phyloP scores from a whole-genome alignment of 2,329 filamentous ascomycete genomes.

The Acrocalymma vagum region DNA sequence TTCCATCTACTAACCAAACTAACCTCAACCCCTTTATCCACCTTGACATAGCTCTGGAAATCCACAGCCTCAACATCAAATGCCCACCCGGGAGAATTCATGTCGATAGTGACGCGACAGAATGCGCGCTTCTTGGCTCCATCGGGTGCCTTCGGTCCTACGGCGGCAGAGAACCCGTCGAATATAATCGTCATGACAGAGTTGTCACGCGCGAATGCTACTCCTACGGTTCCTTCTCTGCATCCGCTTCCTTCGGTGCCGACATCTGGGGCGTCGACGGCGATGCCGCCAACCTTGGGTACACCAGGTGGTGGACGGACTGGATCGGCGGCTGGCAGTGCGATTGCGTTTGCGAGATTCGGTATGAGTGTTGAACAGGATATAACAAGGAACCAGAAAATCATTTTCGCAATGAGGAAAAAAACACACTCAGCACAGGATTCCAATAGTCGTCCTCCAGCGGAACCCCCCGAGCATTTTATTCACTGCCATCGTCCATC shows the following conservation, averaged over 20 bases:
- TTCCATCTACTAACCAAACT: slow-evolving; percentile 39
- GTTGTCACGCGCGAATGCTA: slow-evolving; percentile 27
- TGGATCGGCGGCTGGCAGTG: slow-evolving; percentile 4
- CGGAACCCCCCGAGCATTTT: no score
- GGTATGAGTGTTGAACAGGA: no score
- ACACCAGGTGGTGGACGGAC: slow-evolving; percentile 21
- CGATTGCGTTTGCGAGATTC: no score
- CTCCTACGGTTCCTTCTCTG: slow-evolving; percentile 26
- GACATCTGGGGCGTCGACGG: slow-evolving; percentile 21
- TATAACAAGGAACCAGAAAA: no score
- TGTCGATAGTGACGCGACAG: slow-evolving; percentile 32
- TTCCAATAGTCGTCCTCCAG: no score
- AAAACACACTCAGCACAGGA: no score
- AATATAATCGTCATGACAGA: slow-evolving; percentile 34
- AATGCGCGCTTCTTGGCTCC: slow-evolving; percentile 28
- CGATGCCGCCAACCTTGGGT: slow-evolving; percentile 13
- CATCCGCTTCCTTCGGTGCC: slow-evolving; percentile 35
- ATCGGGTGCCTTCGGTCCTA: slow-evolving; percentile 30
- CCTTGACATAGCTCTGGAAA: slow-evolving; percentile 25
- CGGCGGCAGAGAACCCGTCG: slow-evolving; percentile 33
- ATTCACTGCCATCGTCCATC: no score
- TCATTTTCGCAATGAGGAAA: no score
- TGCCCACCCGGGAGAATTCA: slow-evolving; percentile 31
- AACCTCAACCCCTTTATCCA: slow-evolving; percentile 21
- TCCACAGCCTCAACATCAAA: slow-evolving; percentile 33